Conservation (phyloP, 1,284 basidiomycete species). For the Uromyces viciae-fabae region DNA sequence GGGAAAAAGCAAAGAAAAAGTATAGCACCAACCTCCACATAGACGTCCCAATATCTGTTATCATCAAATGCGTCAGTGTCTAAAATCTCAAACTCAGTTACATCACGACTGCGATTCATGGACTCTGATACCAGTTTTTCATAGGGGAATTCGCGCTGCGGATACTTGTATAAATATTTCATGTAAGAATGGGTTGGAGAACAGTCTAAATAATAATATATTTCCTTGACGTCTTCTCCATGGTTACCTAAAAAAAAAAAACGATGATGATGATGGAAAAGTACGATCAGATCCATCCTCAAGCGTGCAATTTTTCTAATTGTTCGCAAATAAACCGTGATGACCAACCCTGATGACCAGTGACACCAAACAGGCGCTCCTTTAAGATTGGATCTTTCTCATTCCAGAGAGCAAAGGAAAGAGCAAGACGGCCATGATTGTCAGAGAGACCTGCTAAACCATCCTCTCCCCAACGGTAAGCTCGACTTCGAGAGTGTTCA, state of each 20-base stretch:
- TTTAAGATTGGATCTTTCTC: slow-evolving; percentile 90
- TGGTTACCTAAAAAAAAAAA: slow-evolving; percentile 69
- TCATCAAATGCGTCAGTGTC: slow-evolving; percentile 90
- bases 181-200: slow-evolving; percentile 98
- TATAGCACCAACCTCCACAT: slow-evolving; percentile 69
- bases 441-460: slow-evolving; percentile 94
- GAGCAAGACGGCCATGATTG: slow-evolving; percentile 89
- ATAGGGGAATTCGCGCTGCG: slow-evolving; percentile 85
- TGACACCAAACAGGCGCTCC: slow-evolving; percentile 88
- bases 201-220: slow-evolving; percentile 97
- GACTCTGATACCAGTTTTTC: slow-evolving; percentile 86
- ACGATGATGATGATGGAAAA: background rate
- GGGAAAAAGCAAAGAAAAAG: background rate
- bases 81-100: slow-evolving; percentile 84
- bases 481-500: slow-evolving; percentile 85
- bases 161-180: slow-evolving; percentile 99
- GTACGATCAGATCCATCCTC: background rate
- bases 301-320: background rate
- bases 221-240: slow-evolving; percentile 96
- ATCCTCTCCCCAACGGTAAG: slow-evolving; percentile 98
- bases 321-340: background rate
- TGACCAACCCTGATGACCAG: slow-evolving; percentile 70
- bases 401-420: slow-evolving; percentile 90
- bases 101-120: slow-evolving; percentile 73
- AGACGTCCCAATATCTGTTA: slow-evolving; percentile 95